A percentile compares a stretch with the other conserved stretches of the same genome.
Evolutionary conservation across 257 asterid genomes (phyloP).

Genomic region (Solanum stenotomum): DNA sequence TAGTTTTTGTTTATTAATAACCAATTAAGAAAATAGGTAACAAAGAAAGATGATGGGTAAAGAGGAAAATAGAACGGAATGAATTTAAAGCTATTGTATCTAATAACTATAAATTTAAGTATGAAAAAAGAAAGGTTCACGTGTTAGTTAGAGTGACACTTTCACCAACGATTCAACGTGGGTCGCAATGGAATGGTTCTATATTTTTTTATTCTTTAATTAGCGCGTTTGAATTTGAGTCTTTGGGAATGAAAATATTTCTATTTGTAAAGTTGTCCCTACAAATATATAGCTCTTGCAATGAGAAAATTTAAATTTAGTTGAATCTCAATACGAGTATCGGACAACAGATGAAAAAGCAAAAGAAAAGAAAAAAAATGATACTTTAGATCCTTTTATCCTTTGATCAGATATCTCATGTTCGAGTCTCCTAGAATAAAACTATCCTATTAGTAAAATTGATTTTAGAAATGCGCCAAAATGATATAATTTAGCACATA

Average conservation of each 20-base stretch:
- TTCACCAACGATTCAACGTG: not conserved
- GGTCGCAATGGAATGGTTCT: rapidly evolving
- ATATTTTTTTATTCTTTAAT: not conserved
- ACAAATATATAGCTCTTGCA: not conserved
- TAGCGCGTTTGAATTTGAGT: rapidly evolving
- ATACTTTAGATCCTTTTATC: not conserved
- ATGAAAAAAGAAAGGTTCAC: not conserved
- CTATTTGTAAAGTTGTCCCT: not conserved
- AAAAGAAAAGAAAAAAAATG: not conserved
- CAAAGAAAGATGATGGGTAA: not conserved
- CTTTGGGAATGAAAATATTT: rapidly evolving
- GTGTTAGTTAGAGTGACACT: not conserved
- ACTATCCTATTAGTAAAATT: not conserved
- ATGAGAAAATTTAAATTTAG: not conserved
- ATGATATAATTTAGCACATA: not conserved
- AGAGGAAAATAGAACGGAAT: not conserved
- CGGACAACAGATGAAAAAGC: not conserved
- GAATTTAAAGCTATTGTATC: not conserved
- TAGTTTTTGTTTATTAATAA: not conserved
- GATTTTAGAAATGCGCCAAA: not conserved
- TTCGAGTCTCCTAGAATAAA: not conserved
- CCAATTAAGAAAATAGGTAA: not conserved
- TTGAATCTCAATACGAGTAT: not conserved
- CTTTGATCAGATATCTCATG: rapidly evolving
- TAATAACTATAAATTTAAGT: not conserved